phyloP scores from a whole-genome alignment of 2,329 filamentous ascomycete genomes.

The Colletotrichum plurivorum region DNA sequence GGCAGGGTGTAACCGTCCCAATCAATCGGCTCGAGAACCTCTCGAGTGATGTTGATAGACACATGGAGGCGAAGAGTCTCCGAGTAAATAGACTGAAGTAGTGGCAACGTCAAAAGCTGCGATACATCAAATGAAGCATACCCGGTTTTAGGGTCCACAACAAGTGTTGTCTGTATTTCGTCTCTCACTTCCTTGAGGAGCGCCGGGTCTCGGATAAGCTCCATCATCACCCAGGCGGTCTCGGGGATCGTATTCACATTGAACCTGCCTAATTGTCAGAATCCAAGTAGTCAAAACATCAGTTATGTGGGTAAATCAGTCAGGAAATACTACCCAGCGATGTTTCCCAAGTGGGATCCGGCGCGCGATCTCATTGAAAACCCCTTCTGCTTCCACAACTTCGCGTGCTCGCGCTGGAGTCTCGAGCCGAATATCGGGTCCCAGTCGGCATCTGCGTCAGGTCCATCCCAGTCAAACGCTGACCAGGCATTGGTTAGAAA shows the following conservation, averaged over 20 bases:
- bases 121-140: background rate
- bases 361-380: background rate
- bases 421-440: conserved; percentile 48
- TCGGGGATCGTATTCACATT: conserved; percentile 48
- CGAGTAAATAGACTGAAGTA: background rate
- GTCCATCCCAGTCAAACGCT: conserved; percentile 41
- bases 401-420: conserved; percentile 41
- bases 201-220: conserved; percentile 44
- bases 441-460: conserved; percentile 43
- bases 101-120: background rate
- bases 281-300: background rate
- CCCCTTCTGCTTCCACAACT: background rate
- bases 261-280: conserved; percentile 29
- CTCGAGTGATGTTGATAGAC: background rate
- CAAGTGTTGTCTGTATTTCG: conserved; percentile 40
- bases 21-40: background rate
- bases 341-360: too few relatives aligned
- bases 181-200: conserved; percentile 43
- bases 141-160: background rate
- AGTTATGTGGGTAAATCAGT: background rate
- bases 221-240: conserved; percentile 46
- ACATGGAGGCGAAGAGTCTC: background rate
- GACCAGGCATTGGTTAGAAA: background rate
- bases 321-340: too few relatives aligned
- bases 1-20: background rate